These are phyloP conservation scores for Saccharata proteae DNA, from an alignment of 2,329 filamentous ascomycete species.

Conservation along the genomic window DNA sequence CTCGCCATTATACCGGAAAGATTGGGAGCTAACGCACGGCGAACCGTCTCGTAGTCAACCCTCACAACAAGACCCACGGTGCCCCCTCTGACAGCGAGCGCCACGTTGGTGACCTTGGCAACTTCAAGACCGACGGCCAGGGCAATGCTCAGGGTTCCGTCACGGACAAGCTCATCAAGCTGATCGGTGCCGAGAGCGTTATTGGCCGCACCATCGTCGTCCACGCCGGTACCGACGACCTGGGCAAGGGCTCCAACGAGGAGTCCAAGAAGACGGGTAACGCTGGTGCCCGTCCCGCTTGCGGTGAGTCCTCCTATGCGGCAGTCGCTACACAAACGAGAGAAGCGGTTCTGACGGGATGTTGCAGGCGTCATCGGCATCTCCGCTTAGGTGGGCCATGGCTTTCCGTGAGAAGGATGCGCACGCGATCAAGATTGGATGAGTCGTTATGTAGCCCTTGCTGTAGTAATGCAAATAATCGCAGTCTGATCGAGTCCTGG, in stretches of 20 bases:
- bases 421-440: too few species aligned
- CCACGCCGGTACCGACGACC: slow-evolving; percentile 91
- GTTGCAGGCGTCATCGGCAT: slow-evolving; percentile 79
- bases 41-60: slow-evolving; percentile 71
- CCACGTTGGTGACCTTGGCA: slow-evolving; percentile 95
- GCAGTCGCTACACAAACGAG: too few species aligned
- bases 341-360: too few species aligned
- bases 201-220: slow-evolving; percentile 95
- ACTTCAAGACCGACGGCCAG: slow-evolving; percentile 89
- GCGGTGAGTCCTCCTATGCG: slow-evolving; percentile 61
- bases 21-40: slow-evolving; percentile 5
- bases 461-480: too few species aligned
- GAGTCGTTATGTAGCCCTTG: too few species aligned
- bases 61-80: slow-evolving; percentile 82
- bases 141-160: slow-evolving; percentile 77
- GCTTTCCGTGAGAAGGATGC: too few species aligned
- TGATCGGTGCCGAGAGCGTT: slow-evolving; percentile 91
- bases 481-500: too few species aligned
- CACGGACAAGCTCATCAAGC: slow-evolving; percentile 75
- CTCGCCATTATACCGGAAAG: not conserved
- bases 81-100: slow-evolving; percentile 70
- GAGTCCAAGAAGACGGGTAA: slow-evolving; percentile 99
- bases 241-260: slow-evolving; percentile 82
- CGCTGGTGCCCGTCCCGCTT: slow-evolving; percentile 84
- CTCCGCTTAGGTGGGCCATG: slow-evolving; percentile 47